phyloP scores from a whole-genome alignment of 805 yeast species.

The Myxozyma neotropica region DNA sequence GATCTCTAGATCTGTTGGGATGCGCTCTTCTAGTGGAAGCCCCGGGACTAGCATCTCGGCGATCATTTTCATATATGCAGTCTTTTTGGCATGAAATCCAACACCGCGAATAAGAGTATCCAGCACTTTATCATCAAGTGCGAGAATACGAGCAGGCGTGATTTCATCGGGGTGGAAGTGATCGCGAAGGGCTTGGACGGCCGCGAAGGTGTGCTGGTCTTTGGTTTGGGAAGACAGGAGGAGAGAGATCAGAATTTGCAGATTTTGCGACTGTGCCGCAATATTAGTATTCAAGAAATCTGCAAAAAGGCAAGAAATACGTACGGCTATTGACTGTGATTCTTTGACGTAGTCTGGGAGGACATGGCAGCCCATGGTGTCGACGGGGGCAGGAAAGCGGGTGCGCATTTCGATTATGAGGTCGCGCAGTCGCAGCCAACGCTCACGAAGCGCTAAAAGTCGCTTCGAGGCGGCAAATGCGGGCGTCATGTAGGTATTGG shows the following conservation, averaged over 20 bases:
- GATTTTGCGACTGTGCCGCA: constrained; percentile 52
- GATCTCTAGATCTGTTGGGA: constrained; percentile 71
- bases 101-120: constrained; percentile 74
- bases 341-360: constrained; percentile 44
- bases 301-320: not conserved
- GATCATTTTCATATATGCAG: constrained; percentile 66
- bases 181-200: constrained; percentile 62
- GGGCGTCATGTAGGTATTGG: constrained; percentile 8
- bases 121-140: constrained; percentile 15
- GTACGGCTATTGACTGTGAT: constrained; percentile 24
- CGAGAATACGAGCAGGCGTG: constrained; percentile 51
- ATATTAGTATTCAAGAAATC: constrained; percentile 14
- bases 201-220: constrained; percentile 79
- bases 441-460: constrained; percentile 11
- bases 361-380: constrained; percentile 79
- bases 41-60: constrained; percentile 53
- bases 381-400: constrained; percentile 78
- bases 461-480: not conserved
- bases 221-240: constrained; percentile 92
- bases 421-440: constrained; percentile 23
- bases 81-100: constrained; percentile 84
- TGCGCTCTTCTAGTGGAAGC: constrained; percentile 52
- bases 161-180: constrained; percentile 43
- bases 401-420: constrained; percentile 57
- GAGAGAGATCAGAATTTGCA: constrained; percentile 74